Evolutionary conservation across 495 filamentous ascomycete genomes (phyloP).

Genomic region (Evansstolkia leycettana): DNA sequence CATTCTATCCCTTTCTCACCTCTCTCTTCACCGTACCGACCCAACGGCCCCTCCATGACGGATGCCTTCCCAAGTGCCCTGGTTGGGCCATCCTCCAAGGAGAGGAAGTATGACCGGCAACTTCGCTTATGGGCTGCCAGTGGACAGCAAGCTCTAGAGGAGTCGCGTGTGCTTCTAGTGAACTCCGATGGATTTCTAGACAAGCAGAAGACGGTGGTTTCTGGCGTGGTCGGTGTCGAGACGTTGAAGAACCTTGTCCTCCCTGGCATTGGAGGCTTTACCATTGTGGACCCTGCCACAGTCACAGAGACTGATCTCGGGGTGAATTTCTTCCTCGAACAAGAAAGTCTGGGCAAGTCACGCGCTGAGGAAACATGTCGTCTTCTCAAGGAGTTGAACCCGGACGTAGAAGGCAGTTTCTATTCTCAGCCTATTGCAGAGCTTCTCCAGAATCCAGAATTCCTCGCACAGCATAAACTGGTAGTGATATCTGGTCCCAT

Average conservation of each 20-base stretch:
- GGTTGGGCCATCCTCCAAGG: constrained; percentile 63
- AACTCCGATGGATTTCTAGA: constrained; percentile 48
- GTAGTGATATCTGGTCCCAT: constrained; percentile 68
- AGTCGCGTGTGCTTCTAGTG: constrained; percentile 75
- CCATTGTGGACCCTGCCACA: constrained; percentile 68
- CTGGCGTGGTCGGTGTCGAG: constrained; percentile 78
- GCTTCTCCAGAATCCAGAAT: constrained; percentile 26
- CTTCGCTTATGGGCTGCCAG: constrained; percentile 89
- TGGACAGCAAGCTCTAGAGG: constrained; percentile 82
- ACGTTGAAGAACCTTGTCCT: constrained; percentile 93
- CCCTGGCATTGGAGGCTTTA: constrained; percentile 88
- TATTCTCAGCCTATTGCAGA: constrained; percentile 33
- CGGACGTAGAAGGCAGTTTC: constrained; percentile 70
- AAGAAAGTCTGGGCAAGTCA: constrained; percentile 61
- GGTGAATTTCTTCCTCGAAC: constrained; percentile 92
- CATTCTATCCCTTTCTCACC: too few species aligned
- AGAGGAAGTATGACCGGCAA: constrained; percentile 92
- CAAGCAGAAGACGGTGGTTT: constrained; percentile 32
- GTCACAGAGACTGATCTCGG: constrained; percentile 79
- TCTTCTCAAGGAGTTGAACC: constrained; percentile 79
- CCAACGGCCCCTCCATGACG: constrained; percentile 18
- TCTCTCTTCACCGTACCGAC: too few species aligned
- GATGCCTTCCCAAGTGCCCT: constrained; percentile 25
- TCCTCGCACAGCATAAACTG: constrained; percentile 51
- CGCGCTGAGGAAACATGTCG: constrained; percentile 67